Base-by-base conservation (phyloP, 2,329 filamentous ascomycete genomes). In the Colletotrichum horii region DNA sequence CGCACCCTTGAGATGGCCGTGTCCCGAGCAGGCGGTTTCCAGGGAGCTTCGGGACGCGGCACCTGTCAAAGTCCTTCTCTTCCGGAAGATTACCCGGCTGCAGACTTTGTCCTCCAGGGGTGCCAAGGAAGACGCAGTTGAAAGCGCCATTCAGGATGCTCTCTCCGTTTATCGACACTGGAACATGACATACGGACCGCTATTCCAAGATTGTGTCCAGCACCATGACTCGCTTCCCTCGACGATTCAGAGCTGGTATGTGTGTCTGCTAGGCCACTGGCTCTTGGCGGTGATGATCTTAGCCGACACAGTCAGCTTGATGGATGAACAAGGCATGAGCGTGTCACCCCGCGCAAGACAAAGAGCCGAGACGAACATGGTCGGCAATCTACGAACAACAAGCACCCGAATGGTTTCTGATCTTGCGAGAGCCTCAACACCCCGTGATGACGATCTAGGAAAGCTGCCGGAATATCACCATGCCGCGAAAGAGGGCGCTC, bases 241-340 rank as follows among this genome's bases (percentile, higher is more conserved):
- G 14, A 88, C 88, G 16, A 86, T 92, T 6, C 90, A 91, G 78
- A 90, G 90, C 56, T 92, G 91, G 91, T 92, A 91, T 75, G 86
- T 91, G 16, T 88, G 90, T 68, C 85, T 92, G 28, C 84, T 87
- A 1, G 89, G 88, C 0, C 91, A 92, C 77, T 92, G 90, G 88
- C 89, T 91, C 77, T 86, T 92, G 4, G 91, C 87, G 4, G 85
- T 87, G 0, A 85, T 92, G 56, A 83, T 92, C 28, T 82, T 92
- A 6, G 88, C 89, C 38, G 90, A 92, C 71, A 80, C 88, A 6
- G 83, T 92, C 15, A 87, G 89, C 62, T 80, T 85, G 30, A 85
- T 91, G 26, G 90, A 92, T 67, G 82, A 85, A 56, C 79, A 80
- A 12, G 77, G 78, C 4, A 75, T 83, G 15, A 83, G 83, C 4